Base-by-base conservation (phyloP, 2,329 filamentous ascomycete genomes). In the Aureobasidium sp. region DNA sequence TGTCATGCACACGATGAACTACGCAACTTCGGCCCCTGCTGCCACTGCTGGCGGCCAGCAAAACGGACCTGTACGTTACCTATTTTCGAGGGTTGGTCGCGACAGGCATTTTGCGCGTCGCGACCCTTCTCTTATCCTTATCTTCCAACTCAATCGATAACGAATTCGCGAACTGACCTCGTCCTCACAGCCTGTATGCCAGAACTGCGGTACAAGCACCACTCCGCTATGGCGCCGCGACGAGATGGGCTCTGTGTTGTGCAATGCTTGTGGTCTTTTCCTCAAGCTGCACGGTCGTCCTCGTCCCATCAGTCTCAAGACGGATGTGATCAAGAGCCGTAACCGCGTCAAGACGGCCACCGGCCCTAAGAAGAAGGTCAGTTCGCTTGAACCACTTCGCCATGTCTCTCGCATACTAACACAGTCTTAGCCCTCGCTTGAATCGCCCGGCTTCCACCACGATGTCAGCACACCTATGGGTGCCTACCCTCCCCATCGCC, bases 271-370 rank as follows among this genome's bases (percentile, higher is more conserved):
- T 77, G 94, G 94, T 64, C 84, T 99, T 62, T 99, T 97, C 77
- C 84, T 97, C 71, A 99, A 99, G 82, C 83, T 99, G 68, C 94
- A 99, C 74, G 92, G 92, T 66, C 89, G 92, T 29, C 86, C 94
- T 64, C 87, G 94, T 62, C 94, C 94, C 68, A 97, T 96, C 74
- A 96, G 90, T 69, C 84, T 99, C 70, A 99, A 99, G 82, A 97
- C 94, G 53, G 94, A 99, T 80, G 93, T 97, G 68, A 99, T 99
- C 80, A 99, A 99, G 82, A 97, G 92, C 80, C 91, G 94, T 71
- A 99, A 99, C 78, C 87, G 94, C 67, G 93, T 97, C 69, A 97
- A 97, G 82, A 94, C 91, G 60, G 90, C 80, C 2, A 83, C 92
- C 70, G 84, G 89, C 66, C 86, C 87, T 51, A 89, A 90, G 70